phyloP scores from a whole-genome alignment of 371 early-diverging fungal genomes.

The Syncephalastrum sp. region DNA sequence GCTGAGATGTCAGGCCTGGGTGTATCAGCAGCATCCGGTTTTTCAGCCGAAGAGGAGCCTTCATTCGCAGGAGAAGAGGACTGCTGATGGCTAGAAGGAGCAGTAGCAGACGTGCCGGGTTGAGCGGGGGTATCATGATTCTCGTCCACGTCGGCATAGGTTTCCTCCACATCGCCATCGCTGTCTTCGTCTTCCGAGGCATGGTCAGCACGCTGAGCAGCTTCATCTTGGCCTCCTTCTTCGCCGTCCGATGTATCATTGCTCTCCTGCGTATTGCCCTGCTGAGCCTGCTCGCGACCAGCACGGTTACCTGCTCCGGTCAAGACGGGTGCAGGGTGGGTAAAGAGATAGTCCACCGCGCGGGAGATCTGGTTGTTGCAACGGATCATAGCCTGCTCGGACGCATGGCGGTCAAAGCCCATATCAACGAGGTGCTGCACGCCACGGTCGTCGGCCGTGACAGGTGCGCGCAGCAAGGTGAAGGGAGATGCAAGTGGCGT shows the following conservation, averaged over 20 bases:
- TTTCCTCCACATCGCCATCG: not conserved
- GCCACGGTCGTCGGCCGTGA: slow-evolving; percentile 57
- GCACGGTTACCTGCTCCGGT: slow-evolving; percentile 6
- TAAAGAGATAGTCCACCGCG: slow-evolving; percentile 88
- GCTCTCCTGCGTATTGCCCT: slow-evolving; percentile 2
- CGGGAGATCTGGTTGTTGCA: slow-evolving; percentile 79
- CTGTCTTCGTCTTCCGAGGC: slow-evolving; percentile 8
- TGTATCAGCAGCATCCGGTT: slow-evolving; percentile 27
- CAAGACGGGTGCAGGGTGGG: slow-evolving; percentile 65
- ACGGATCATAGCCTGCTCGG: slow-evolving; percentile 78
- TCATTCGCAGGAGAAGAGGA: not conserved
- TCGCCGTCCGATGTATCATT: slow-evolving; percentile 5
- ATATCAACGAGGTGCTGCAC: slow-evolving; percentile 81
- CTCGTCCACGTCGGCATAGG: slow-evolving; percentile 5
- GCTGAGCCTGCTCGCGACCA: slow-evolving; percentile 4
- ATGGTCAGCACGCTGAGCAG: slow-evolving; percentile 15
- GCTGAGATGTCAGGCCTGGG: slow-evolving; percentile 34
- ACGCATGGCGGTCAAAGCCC: slow-evolving; percentile 87
- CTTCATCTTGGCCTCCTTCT: slow-evolving; percentile 6
- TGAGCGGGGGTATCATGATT: slow-evolving; percentile 3
- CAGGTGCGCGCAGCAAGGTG: slow-evolving; percentile 31
- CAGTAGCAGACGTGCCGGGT: not conserved
- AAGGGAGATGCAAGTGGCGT: slow-evolving; percentile 32
- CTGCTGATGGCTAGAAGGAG: too few relatives aligned
- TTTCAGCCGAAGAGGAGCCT: not conserved